A percentile compares a stretch with the other conserved stretches of the same genome.
Evolutionary conservation across 106 monocot genomes (phyloP).

Genomic region (Phalaenopsis aphrodite): DNA sequence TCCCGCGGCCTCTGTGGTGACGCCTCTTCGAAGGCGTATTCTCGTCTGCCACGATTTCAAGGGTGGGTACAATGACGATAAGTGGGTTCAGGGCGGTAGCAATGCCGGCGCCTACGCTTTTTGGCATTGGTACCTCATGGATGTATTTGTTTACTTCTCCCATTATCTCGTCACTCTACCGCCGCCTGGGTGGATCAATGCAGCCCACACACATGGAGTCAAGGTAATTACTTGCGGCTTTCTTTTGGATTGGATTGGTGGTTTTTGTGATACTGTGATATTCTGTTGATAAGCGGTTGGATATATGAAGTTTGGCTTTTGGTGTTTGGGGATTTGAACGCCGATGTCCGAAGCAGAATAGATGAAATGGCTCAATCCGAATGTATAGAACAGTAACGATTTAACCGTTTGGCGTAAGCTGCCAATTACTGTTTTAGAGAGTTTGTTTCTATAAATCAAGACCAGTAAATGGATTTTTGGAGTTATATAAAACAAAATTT

Average conservation of each 20-base stretch:
- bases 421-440: too few relatives aligned
- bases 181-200: slow-evolving; percentile 86
- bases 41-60: slow-evolving; percentile 94
- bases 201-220: slow-evolving; percentile 84
- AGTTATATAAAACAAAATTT: not conserved
- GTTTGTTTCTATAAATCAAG: too few relatives aligned
- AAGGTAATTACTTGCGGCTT: slow-evolving; percentile 39
- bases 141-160: slow-evolving; percentile 96
- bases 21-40: slow-evolving; percentile 48
- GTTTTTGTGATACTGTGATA: not conserved
- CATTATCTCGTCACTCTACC: slow-evolving; percentile 76
- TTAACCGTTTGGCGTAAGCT: too few relatives aligned
- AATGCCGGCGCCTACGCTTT: slow-evolving; percentile 69
- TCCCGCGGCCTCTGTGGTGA: slow-evolving; percentile 12
- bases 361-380: too few relatives aligned
- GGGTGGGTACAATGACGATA: slow-evolving; percentile 81
- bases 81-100: slow-evolving; percentile 76
- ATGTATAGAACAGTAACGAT: too few relatives aligned
- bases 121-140: slow-evolving; percentile 94
- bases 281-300: too few relatives aligned
- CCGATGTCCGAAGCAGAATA: too few relatives aligned
- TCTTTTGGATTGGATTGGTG: not conserved
- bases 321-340: too few relatives aligned
- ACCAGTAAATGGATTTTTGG: too few relatives aligned
- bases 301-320: too few relatives aligned